Evolutionary conservation across 768 basidiomycete genomes (phyloP).

Genomic region (Atractiella rhizophila): DNA sequence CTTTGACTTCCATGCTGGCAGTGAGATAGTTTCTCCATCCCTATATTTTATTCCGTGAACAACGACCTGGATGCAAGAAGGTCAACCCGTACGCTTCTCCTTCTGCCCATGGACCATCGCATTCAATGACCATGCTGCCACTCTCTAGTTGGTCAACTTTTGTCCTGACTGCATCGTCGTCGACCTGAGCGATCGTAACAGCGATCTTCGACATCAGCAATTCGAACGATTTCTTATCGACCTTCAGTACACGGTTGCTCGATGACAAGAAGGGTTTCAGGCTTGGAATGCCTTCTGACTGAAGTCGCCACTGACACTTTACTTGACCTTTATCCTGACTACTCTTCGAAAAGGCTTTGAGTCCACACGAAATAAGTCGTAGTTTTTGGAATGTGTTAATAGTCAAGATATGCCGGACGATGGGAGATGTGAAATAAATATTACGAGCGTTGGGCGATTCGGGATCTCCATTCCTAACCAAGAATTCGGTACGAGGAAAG

Average conservation of each 20-base stretch:
- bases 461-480: slow-evolving; percentile 61
- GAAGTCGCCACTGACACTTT: slow-evolving; percentile 29
- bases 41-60: slow-evolving; percentile 21
- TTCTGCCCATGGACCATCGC: slow-evolving; percentile 32
- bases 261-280: slow-evolving; percentile 58
- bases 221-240: slow-evolving; percentile 33
- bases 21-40: slow-evolving; percentile 47
- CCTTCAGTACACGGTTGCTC: slow-evolving; percentile 35
- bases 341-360: slow-evolving; percentile 74
- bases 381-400: slow-evolving; percentile 63
- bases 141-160: slow-evolving; percentile 32
- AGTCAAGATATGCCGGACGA: slow-evolving; percentile 52
- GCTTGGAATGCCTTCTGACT: slow-evolving; percentile 61
- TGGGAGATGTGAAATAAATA: slow-evolving; percentile 63
- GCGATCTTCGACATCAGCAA: slow-evolving; percentile 54
- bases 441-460: slow-evolving; percentile 38
- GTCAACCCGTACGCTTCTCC: slow-evolving; percentile 31
- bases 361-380: slow-evolving; percentile 73
- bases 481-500: slow-evolving; percentile 53
- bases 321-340: slow-evolving; percentile 24
- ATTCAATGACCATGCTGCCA: slow-evolving; percentile 49
- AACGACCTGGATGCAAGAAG: background rate
- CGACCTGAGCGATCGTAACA: slow-evolving; percentile 42
- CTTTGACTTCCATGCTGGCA: slow-evolving; percentile 91
- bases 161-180: slow-evolving; percentile 28